A percentile compares a stretch with the other conserved stretches of the same genome.
These are phyloP conservation scores for Ascochyta pisi DNA, from an alignment of 2,329 filamentous ascomycete genomes.

Conservation along the genomic window DNA sequence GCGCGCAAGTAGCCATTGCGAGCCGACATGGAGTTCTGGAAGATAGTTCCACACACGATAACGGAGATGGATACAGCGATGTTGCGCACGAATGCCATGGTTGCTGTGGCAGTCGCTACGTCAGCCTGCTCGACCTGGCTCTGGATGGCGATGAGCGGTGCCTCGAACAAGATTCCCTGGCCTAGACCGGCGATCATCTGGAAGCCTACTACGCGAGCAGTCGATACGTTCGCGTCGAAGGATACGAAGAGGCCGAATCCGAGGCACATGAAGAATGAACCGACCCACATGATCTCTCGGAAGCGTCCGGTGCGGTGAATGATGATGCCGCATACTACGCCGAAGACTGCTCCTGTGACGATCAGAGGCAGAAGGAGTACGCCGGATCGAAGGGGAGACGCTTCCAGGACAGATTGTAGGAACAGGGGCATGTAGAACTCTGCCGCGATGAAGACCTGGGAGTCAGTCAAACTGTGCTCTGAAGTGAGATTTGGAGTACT, in stretches of 20 bases:
- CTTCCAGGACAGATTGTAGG: conserved; percentile 71
- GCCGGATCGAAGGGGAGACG: conserved; percentile 66
- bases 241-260: conserved; percentile 47
- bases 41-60: conserved; percentile 59
- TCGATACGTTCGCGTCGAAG: conserved; percentile 37
- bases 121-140: conserved; percentile 59
- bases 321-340: conserved; percentile 56
- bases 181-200: conserved; percentile 61
- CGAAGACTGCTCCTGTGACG: conserved; percentile 53
- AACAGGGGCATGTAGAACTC: conserved; percentile 78
- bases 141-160: conserved; percentile 64
- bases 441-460: conserved; percentile 55
- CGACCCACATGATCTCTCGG: conserved; percentile 47
- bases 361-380: conserved; percentile 68
- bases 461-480: background rate
- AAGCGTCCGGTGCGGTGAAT: conserved; percentile 56
- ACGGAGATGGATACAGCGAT: conserved; percentile 57
- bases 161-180: conserved; percentile 60
- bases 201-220: conserved; percentile 53
- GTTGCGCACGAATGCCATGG: conserved; percentile 57
- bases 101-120: conserved; percentile 60
- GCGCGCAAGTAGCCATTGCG: conserved; percentile 56
- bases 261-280: conserved; percentile 40
- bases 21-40: conserved; percentile 66
- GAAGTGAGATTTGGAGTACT: conserved; percentile 12